A percentile compares a stretch with the other conserved stretches of the same genome.
Conservation (phyloP, 768 basidiomycete species). For the Galerina marginata region DNA sequence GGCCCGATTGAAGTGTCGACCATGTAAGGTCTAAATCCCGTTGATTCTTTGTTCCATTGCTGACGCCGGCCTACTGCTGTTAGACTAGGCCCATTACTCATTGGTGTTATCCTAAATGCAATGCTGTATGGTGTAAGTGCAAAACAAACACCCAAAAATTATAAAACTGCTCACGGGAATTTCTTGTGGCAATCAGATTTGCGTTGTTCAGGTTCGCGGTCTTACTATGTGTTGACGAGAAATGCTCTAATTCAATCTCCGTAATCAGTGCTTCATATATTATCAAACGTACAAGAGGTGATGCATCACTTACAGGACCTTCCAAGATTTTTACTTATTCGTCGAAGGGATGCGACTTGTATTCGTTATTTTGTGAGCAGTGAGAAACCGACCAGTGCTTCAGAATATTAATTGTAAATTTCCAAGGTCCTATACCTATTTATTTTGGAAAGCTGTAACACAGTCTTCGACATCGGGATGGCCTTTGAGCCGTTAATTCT, state of each 20-base stretch:
- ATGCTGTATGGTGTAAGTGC: slow-evolving; percentile 39
- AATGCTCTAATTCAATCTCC: background rate
- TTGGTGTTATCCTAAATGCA: slow-evolving; percentile 37
- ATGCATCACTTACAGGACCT: background rate
- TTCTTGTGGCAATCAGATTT: slow-evolving; percentile 25
- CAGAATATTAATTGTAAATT: background rate
- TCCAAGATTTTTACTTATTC: background rate
- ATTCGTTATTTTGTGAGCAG: slow-evolving; percentile 41
- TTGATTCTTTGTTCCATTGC: too few species aligned
- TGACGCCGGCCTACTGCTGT: background rate
- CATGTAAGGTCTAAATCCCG: too few species aligned
- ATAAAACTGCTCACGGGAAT: too few species aligned
- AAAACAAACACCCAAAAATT: too few species aligned
- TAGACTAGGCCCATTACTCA: slow-evolving; percentile 17
- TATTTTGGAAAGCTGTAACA: slow-evolving; percentile 41
- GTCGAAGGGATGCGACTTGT: slow-evolving; percentile 36
- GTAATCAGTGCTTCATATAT: slow-evolving; percentile 36
- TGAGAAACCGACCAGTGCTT: background rate
- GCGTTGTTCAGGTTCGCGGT: too few species aligned
- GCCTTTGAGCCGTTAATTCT: slow-evolving; percentile 46
- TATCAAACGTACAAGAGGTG: slow-evolving; percentile 42
- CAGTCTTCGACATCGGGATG: slow-evolving; percentile 39
- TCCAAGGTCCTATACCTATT: slow-evolving; percentile 38
- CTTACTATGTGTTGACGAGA: background rate
- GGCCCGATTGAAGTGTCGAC: too few species aligned